Conservation (phyloP, 2,329 filamentous ascomycete species). For the Penicillium expansum region DNA sequence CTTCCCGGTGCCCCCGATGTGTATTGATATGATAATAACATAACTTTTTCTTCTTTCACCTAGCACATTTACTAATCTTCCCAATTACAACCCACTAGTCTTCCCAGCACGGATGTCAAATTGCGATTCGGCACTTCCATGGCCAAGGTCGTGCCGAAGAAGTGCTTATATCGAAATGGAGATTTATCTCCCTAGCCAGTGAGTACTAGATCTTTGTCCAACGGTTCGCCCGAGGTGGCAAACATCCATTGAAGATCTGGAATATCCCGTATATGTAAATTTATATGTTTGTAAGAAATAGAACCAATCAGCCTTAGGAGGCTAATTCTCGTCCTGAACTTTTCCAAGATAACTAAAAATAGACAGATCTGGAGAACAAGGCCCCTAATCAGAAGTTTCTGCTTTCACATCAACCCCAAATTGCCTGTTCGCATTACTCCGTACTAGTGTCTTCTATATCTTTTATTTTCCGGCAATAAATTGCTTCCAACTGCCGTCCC, state of each 20-base stretch:
- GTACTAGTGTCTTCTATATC: not conserved
- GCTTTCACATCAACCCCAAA: constrained; percentile 12
- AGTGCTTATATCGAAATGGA: constrained; percentile 73
- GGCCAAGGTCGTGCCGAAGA: constrained; percentile 98
- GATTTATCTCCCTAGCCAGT: constrained; percentile 30
- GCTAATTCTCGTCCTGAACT: not conserved
- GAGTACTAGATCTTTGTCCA: constrained; percentile 47
- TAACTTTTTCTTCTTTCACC: constrained; percentile 14
- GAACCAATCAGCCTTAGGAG: not conserved
- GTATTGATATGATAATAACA: constrained; percentile 39
- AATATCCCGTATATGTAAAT: constrained; percentile 56
- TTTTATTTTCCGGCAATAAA: constrained; percentile 14
- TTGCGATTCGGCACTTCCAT: constrained; percentile 82
- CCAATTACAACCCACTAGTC: constrained; percentile 12
- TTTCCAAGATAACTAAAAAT: not conserved
- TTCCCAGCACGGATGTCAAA: constrained; percentile 99
- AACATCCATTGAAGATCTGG: constrained; percentile 54
- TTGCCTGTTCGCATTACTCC: not conserved
- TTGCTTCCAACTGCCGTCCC: constrained; percentile 15
- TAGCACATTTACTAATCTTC: not conserved
- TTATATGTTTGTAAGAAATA: not conserved
- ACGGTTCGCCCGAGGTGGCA: constrained; percentile 35
- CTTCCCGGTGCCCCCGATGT: constrained; percentile 26
- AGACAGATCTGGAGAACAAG: not conserved
- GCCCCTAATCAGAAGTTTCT: constrained; percentile 19